Base-by-base conservation (phyloP, 129 eudicot genomes). In the Escallonia rubra region DNA sequence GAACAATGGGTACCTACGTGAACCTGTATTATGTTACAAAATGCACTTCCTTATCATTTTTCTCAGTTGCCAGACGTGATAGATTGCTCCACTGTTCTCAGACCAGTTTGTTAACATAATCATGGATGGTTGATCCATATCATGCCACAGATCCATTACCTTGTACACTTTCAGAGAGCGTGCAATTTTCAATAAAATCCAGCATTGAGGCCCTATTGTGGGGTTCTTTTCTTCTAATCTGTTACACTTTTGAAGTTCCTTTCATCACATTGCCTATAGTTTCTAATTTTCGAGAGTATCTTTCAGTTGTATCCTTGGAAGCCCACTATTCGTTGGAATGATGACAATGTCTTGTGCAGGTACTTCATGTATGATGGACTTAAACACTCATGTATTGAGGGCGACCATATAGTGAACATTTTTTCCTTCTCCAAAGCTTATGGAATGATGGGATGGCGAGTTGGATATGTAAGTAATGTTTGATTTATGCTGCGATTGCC, bases 361-460 rank as follows among this genome's bases (percentile, higher is more conserved):
- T 94, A 94, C 67, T 94, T 94, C 74, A 90, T 94, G 99, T 94
- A 84, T 64, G 99, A 94, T 79, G 99, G 90, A n/a, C 86, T 76
- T 84, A 94, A 90, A 81, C 99, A 94, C 76, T 72, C 84, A 7
- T 94, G 99, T 60, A 41, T 94, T 11, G 99, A 94, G 69, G 97
- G 84, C 53, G 71, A 87, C 69, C 97, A 94, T 85, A 77, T 94
- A 41, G 94, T 90, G 78, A 89, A 94, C 72, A 79, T 94, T 12
- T 94, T 94, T 76, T 94, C 99, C 56, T 94, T 94, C 81, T 94
- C 99, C 45, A 94, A 94, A 82, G 99, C 99, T 74, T 93, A 93
- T 57, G 99, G 99, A 61, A 93, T 93, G 96, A 93, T 93, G 99
- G 99, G 96, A 80, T 93, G 99, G 99, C 95, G 99, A 73, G 96